These are phyloP conservation scores for Neurospora sp. DNA, from an alignment of 495 filamentous ascomycete species.

Conservation along the genomic window DNA sequence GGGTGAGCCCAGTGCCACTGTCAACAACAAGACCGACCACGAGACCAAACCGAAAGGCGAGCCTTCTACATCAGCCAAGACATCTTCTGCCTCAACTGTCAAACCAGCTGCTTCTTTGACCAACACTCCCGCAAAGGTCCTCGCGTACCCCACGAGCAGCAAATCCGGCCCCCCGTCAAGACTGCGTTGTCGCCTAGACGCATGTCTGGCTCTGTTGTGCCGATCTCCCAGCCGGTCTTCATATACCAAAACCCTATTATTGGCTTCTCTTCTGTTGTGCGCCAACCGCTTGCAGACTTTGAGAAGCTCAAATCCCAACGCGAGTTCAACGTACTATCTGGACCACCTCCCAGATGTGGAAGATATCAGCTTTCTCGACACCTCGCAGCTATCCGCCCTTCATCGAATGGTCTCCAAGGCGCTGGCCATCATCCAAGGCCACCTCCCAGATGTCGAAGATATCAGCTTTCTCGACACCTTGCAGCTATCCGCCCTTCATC, in stretches of 20 bases:
- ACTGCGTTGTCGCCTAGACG: background rate
- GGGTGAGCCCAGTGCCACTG: background rate
- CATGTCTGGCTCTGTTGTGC: no score
- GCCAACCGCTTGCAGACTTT: conserved; percentile 16
- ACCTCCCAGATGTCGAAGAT: no score
- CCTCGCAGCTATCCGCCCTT: conserved; percentile 58
- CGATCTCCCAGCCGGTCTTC: conserved; percentile 4
- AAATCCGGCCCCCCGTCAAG: background rate
- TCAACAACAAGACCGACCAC: background rate
- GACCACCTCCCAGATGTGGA: conserved; percentile 16
- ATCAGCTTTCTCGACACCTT: conserved; percentile 52
- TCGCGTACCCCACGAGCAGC: background rate
- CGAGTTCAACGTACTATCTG: conserved; percentile 39
- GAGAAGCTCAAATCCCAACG: conserved; percentile 39
- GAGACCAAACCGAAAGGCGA: background rate
- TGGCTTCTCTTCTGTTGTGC: conserved; percentile 25
- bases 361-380: conserved; percentile 45
- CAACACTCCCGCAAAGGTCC: background rate
- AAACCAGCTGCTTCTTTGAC: background rate
- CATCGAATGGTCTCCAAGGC: conserved; percentile 44
- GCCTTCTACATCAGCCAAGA: background rate
- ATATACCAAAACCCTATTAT: conserved; percentile 21
- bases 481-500: conserved; percentile 56
- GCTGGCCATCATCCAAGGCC: conserved; percentile 76
- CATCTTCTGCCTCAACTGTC: background rate